These are phyloP conservation scores for Eimeria falciformis DNA, from an alignment of 169 alveolate species.

Conservation along the genomic window DNA sequence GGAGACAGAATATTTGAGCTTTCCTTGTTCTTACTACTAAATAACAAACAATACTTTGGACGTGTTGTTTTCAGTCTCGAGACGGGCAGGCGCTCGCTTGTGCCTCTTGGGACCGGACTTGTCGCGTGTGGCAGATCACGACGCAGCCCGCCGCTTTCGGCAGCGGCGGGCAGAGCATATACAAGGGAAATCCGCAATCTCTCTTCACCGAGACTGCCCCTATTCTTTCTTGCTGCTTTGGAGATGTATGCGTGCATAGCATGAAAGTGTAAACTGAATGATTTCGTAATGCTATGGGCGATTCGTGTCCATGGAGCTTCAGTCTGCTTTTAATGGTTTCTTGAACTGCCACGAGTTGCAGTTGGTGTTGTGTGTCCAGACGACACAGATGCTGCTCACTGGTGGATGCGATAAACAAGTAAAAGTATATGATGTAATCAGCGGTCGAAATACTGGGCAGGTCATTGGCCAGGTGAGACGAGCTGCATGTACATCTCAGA, in stretches of 20 bases:
- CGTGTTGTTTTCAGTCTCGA: constrained; percentile 34
- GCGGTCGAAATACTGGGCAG: constrained; percentile 63
- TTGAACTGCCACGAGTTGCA: neutral
- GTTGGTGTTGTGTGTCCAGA: constrained; percentile 10
- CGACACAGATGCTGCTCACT: constrained; percentile 60
- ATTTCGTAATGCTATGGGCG: neutral
- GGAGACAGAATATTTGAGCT: neutral
- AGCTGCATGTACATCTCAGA: neutral
- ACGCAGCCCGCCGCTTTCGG: constrained; percentile 67
- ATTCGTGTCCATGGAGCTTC: constrained; percentile 10
- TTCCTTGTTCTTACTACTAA: neutral
- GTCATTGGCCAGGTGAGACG: constrained; percentile 76
- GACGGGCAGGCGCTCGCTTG: constrained; percentile 74
- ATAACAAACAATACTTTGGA: too few species aligned
- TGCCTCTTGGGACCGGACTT: constrained; percentile 76
- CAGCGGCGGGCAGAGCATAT: constrained; percentile 4
- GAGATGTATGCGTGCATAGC: constrained; percentile 59
- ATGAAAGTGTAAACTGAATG: neutral
- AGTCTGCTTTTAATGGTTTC: neutral
- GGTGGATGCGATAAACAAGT: constrained; percentile 77
- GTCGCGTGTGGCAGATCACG: constrained; percentile 76
- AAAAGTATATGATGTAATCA: constrained; percentile 66
- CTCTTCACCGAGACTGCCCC: constrained; percentile 74
- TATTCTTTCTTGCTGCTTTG: constrained; percentile 68
- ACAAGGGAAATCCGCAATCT: constrained; percentile 68